Conservation (phyloP, 148 eudicot species). For the Rhododendron simsii region DNA sequence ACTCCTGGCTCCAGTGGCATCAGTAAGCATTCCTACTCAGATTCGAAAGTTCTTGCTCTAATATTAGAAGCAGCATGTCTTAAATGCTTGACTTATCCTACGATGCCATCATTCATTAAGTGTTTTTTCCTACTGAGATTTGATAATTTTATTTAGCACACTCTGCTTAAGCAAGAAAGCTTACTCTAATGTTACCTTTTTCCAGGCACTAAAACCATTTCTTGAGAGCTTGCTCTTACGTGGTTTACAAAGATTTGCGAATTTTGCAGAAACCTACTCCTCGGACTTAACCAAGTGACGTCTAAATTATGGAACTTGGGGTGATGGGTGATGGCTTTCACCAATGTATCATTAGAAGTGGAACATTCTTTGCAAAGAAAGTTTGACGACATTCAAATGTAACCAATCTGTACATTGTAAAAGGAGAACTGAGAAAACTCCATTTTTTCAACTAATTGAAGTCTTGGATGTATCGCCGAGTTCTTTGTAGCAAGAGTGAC, state of each 20-base stretch:
- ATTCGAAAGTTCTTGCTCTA: neutral
- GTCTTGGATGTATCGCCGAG: neutral
- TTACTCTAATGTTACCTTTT: neutral
- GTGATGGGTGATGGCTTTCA: conserved; percentile 5
- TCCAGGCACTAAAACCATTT: conserved; percentile 87
- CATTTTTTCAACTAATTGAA: neutral
- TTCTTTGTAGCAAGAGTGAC: neutral
- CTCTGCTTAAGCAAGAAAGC: neutral
- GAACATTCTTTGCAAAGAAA: neutral
- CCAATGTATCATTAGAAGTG: neutral
- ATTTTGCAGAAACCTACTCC: conserved; percentile 43
- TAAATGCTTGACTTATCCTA: neutral
- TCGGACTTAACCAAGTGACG: conserved; percentile 20
- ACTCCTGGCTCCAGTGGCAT: conserved; percentile 75
- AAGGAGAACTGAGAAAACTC: neutral
- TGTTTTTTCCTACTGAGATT: neutral
- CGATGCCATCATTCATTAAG: neutral
- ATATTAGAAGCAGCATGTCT: neutral
- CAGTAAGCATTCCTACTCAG: conserved; percentile 51
- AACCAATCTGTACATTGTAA: neutral
- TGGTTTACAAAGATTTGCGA: conserved; percentile 78
- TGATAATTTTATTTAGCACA: neutral
- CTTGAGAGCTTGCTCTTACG: conserved; percentile 62
- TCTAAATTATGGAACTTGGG: neutral
- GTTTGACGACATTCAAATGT: neutral